A percentile compares a stretch with the other conserved stretches of the same genome.
These are phyloP conservation scores for Phialophora verrucosa DNA, from an alignment of 2,329 filamentous ascomycete species.

Conservation along the genomic window DNA sequence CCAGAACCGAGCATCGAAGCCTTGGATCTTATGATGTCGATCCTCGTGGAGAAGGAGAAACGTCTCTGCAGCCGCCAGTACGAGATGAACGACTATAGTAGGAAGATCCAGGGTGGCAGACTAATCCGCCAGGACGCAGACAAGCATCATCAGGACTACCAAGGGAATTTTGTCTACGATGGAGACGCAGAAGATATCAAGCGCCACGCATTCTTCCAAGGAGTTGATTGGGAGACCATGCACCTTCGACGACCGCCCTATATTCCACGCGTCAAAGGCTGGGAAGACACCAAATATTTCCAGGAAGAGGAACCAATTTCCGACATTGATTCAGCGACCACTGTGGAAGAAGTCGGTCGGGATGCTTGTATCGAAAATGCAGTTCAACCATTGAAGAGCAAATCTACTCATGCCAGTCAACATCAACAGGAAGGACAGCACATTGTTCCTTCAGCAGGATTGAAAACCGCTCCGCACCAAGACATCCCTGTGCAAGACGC, in stretches of 20 bases:
- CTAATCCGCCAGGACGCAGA: conserved; percentile 40
- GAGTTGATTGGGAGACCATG: conserved; percentile 76
- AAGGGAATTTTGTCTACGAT: conserved; percentile 73
- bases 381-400: not conserved
- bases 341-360: conserved; percentile 51
- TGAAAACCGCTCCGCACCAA: conserved; percentile 21
- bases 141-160: conserved; percentile 47
- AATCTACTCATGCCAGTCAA: conserved; percentile 28
- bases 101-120: conserved; percentile 38
- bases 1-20: conserved; percentile 62
- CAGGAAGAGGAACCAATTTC: conserved; percentile 78
- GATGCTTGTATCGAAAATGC: conserved; percentile 14
- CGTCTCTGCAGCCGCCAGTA: conserved; percentile 81
- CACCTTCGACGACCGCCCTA: conserved; percentile 77
- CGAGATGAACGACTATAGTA: conserved; percentile 64
- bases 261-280: conserved; percentile 70
- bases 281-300: conserved; percentile 86
- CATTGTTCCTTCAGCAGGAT: conserved; percentile 37
- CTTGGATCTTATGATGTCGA: conserved; percentile 73
- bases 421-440: conserved; percentile 39
- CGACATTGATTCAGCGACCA: conserved; percentile 59
- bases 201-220: conserved; percentile 80
- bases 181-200: conserved; percentile 92
- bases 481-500: not conserved
- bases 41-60: conserved; percentile 75